A percentile compares a stretch with the other conserved stretches of the same genome.
Evolutionary conservation across 495 filamentous ascomycete species (phyloP).

Genomic region (Choiromyces venosus): DNA sequence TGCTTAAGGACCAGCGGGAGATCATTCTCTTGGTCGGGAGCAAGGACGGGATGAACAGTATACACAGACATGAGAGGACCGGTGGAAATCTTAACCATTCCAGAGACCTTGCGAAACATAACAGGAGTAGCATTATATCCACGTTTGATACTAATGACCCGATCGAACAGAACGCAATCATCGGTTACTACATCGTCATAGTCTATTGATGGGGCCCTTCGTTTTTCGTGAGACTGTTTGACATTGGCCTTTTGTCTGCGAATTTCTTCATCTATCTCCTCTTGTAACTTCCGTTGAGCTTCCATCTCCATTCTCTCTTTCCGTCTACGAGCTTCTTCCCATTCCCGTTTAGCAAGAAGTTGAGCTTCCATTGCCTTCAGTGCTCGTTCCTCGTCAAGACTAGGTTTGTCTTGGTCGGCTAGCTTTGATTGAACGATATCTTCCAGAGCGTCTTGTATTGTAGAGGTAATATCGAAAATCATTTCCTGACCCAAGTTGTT

Average conservation of each 20-base stretch:
- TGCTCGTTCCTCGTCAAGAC: constrained; percentile 82
- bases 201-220: constrained; percentile 40
- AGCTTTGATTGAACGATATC: constrained; percentile 67
- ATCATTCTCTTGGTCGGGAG: constrained; percentile 47
- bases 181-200: constrained; percentile 38
- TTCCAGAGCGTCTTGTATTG: constrained; percentile 80
- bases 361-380: constrained; percentile 57
- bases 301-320: constrained; percentile 50
- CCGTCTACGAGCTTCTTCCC: constrained; percentile 49
- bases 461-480: constrained; percentile 79
- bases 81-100: constrained; percentile 54
- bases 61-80: constrained; percentile 58
- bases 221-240: constrained; percentile 53
- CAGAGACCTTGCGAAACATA: constrained; percentile 60
- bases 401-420: constrained; percentile 68
- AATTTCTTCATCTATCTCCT: constrained; percentile 59
- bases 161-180: constrained; percentile 64
- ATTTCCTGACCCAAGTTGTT: constrained; percentile 67
- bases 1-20: constrained; percentile 67
- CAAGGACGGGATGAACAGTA: constrained; percentile 60
- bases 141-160: constrained; percentile 58
- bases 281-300: constrained; percentile 48
- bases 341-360: constrained; percentile 52
- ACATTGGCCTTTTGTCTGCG: constrained; percentile 57
- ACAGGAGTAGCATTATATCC: constrained; percentile 51